Evolutionary conservation across 2,329 filamentous ascomycete genomes (phyloP), one percentile per base, ranked within the genome.

Genomic region (Chaetomiaceae sp.): DNA sequence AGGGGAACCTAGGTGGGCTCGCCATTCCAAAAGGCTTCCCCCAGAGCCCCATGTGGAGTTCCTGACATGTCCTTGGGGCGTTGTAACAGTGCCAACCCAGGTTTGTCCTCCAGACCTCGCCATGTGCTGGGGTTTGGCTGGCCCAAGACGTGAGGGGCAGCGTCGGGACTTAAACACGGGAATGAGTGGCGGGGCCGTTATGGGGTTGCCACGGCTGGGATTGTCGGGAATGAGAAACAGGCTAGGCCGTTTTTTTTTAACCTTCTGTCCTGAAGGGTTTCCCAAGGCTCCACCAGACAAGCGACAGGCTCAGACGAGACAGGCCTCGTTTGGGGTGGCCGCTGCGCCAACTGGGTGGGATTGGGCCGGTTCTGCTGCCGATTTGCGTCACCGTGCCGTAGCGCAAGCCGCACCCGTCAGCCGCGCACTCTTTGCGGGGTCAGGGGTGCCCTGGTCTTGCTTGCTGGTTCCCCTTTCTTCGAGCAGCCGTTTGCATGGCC

Each of bases 121-220:
- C 31, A 33, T 9, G 21, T 30, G 44, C 48, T 27, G 16, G 43
- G 44, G 48, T 16, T 33, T 38, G 14, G 44, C 50, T 44, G 48
- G 45, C 31, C 17, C 20, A 39, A 45, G 27, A 39, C 19, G 53
- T 49, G 58, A 56, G 56, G 54, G 56, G 55, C 47, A 48, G 35
- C 38, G 19, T 56, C 60, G 60, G 60, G 60, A 62, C 58, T 62
- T 58, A 37, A 50, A 49, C 53, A 58, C 55, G 56, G 54, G 48
- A 61, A 49, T 57, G 42, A 51, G 46, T 35, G 48, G 59, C 38
- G 53, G 56, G 51, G 48, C 44, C 51, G 48, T 17, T 46, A 51
- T 50, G 53, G 47, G 48, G 49, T 27, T n/a, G 14, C 23, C 46
- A 53, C 53, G 54, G 48, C 51, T 51, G 31, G 27, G 19, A 33